phyloP scores from a whole-genome alignment of 768 basidiomycete genomes.

The Suillus fuscotomentosus region DNA sequence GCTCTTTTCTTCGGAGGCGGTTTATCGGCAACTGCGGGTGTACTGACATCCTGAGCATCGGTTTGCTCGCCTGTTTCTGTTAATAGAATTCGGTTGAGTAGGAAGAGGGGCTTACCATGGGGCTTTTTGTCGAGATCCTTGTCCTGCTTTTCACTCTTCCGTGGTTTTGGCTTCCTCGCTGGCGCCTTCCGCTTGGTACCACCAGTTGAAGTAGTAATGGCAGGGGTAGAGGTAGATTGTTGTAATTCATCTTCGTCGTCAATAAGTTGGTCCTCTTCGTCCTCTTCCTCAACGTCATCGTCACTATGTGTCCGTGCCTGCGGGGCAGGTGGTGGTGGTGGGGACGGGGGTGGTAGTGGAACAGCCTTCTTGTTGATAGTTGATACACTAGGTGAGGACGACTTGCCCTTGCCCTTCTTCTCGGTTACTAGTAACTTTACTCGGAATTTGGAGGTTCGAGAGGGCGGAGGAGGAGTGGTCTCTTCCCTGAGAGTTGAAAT shows the following conservation, averaged over 20 bases:
- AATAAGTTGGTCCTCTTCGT: slow-evolving; percentile 78
- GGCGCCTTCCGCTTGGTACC: slow-evolving; percentile 50
- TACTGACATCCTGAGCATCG: slow-evolving; percentile 18
- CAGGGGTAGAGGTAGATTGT: slow-evolving; percentile 25
- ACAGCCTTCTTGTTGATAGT: slow-evolving; percentile 18
- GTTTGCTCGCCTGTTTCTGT: slow-evolving; percentile 27
- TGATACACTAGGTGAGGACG: slow-evolving; percentile 30
- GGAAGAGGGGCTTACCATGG: slow-evolving; percentile 35
- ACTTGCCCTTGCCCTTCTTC: slow-evolving; percentile 35
- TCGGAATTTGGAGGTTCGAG: slow-evolving; percentile 38
- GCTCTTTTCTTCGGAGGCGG: slow-evolving; percentile 49
- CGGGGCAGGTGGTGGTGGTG: slow-evolving; percentile 11
- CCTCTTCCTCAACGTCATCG: slow-evolving; percentile 61
- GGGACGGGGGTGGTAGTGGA: neutral
- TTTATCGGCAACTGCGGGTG: slow-evolving; percentile 29
- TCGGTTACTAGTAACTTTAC: slow-evolving; percentile 54
- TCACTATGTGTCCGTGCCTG: slow-evolving; percentile 28
- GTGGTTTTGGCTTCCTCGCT: slow-evolving; percentile 48
- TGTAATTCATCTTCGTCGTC: slow-evolving; percentile 58
- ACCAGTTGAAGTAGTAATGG: slow-evolving; percentile 31
- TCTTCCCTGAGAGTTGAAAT: slow-evolving; percentile 80
- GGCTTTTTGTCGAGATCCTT: slow-evolving; percentile 43
- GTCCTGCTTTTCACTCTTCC: slow-evolving; percentile 50
- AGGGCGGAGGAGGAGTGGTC: slow-evolving; percentile 67
- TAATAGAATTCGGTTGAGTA: slow-evolving; percentile 10